phyloP scores from a whole-genome alignment of 345 rosid species.

The Brassica nigra region DNA sequence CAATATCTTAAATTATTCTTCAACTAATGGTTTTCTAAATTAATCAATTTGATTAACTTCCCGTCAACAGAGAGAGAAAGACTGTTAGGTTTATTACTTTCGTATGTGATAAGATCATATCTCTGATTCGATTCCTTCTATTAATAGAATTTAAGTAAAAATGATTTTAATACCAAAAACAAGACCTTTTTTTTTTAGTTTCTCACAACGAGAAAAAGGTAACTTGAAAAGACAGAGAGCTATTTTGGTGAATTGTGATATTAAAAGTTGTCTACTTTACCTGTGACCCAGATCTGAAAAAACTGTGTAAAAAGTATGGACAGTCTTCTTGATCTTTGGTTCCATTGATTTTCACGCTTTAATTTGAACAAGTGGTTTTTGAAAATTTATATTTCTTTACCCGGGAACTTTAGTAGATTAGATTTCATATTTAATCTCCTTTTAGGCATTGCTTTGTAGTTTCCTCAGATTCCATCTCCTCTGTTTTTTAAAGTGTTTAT shows the following conservation, averaged over 20 bases:
- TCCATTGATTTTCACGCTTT: slow-evolving; percentile 32
- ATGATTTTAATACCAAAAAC: background rate
- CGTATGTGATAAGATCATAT: slow-evolving; percentile 15
- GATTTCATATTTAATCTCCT: slow-evolving; percentile 11
- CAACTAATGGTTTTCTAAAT: background rate
- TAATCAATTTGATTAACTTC: slow-evolving; percentile 2
- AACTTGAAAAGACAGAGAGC: slow-evolving; percentile 6
- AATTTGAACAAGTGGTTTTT: slow-evolving; percentile 22
- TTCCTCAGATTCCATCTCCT: slow-evolving; percentile 5
- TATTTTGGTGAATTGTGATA: slow-evolving; percentile 23
- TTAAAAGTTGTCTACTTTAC: slow-evolving; percentile 28
- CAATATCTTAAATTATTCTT: background rate
- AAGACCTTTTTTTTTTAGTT: background rate
- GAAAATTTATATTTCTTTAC: background rate
- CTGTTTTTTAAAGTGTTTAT: slow-evolving; percentile 5
- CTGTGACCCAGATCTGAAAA: slow-evolving; percentile 34
- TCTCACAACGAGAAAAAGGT: background rate
- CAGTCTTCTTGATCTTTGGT: slow-evolving; percentile 23
- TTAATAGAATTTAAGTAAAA: slow-evolving; percentile 4
- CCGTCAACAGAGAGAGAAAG: slow-evolving; percentile 15
- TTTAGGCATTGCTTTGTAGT: slow-evolving; percentile 8
- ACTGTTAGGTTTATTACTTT: background rate
- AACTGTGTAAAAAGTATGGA: slow-evolving; percentile 12
- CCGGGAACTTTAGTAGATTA: slow-evolving; percentile 26
- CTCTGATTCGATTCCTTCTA: slow-evolving; percentile 26